Percentiles rank a stretch among this genome's conserved stretches.
Conservation (phyloP, 768 basidiomycete genomes). For the Suillus weaverae region DNA sequence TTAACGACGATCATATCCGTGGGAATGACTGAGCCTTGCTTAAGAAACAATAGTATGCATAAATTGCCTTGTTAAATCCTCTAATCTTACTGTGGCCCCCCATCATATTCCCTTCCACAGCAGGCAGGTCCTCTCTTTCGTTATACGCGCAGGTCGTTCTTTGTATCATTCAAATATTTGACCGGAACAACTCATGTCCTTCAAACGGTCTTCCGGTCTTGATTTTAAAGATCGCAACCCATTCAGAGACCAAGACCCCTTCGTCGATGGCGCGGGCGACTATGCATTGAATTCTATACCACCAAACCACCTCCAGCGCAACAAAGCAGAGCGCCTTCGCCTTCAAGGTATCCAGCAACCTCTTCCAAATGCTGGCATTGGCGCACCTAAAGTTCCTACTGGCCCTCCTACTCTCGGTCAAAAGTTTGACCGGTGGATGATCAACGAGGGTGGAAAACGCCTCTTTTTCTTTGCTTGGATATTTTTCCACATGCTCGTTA, state of each 20-base stretch:
- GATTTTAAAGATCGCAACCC: constrained; percentile 64
- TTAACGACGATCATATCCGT: not conserved
- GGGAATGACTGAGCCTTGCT: not conserved
- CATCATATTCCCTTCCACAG: constrained; percentile 8
- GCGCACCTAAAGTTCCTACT: constrained; percentile 30
- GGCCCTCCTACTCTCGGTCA: constrained; percentile 42
- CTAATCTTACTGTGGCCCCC: not conserved
- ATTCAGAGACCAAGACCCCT: constrained; percentile 53
- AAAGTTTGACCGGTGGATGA: constrained; percentile 79
- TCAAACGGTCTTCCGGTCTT: constrained; percentile 58
- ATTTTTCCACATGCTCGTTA: constrained; percentile 76
- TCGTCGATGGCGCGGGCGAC: constrained; percentile 32
- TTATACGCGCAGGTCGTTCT: constrained; percentile 27
- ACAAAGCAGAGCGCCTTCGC: constrained; percentile 80
- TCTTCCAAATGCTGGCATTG: constrained; percentile 35
- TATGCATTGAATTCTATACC: constrained; percentile 28
- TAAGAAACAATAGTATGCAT: not conserved
- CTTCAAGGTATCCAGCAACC: constrained; percentile 83
- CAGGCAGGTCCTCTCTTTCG: constrained; percentile 28
- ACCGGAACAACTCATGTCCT: constrained; percentile 26
- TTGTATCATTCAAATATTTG: constrained; percentile 3
- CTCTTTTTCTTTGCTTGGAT: constrained; percentile 83
- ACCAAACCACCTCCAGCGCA: constrained; percentile 63
- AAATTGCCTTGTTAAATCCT: not conserved
- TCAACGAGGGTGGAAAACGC: constrained; percentile 83